Evolutionary conservation across 495 filamentous ascomycete genomes (phyloP).

Genomic region (Aspergillus sclerotioniger): DNA sequence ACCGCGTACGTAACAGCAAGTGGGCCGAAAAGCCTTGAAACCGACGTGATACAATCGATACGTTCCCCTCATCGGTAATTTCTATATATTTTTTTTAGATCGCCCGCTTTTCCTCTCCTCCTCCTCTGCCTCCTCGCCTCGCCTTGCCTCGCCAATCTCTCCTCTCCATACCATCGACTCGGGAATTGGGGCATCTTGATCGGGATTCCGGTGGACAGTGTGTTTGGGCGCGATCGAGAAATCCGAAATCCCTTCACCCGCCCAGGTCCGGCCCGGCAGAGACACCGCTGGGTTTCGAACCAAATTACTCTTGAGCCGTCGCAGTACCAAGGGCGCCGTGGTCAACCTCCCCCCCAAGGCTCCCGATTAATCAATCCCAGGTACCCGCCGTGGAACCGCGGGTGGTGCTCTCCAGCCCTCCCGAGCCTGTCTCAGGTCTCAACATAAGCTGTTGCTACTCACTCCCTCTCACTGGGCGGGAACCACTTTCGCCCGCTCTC

Average conservation of each 20-base stretch:
- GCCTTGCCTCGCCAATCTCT: slow-evolving; percentile 4
- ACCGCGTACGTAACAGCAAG: slow-evolving; percentile 2
- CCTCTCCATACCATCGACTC: not conserved
- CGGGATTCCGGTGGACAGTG: not conserved
- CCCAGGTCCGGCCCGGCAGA: slow-evolving; percentile 4
- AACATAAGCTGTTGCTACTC: not conserved
- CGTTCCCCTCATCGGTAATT: slow-evolving; percentile 2
- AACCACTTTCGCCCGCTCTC: slow-evolving; percentile 16
- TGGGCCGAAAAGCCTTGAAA: slow-evolving; percentile 2
- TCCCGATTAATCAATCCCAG: slow-evolving; percentile 1
- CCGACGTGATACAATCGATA: slow-evolving; percentile 6
- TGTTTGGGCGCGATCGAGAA: not conserved
- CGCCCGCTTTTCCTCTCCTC: not conserved
- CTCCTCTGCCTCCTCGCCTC: not conserved
- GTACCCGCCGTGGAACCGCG: slow-evolving; percentile 16
- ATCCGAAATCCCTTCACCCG: slow-evolving; percentile 2
- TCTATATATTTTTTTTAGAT: slow-evolving; percentile 11
- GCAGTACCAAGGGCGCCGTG: too few species aligned
- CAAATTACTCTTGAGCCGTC: slow-evolving; percentile 1
- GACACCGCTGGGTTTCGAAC: not conserved
- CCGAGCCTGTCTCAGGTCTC: not conserved
- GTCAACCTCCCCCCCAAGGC: not conserved
- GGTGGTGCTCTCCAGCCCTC: not conserved
- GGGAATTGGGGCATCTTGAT: not conserved
- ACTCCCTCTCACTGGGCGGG: slow-evolving; percentile 12